A percentile compares a stretch with the other conserved stretches of the same genome.
Conservation (phyloP, 2,329 filamentous ascomycete species). For the Fusarium secorum region DNA sequence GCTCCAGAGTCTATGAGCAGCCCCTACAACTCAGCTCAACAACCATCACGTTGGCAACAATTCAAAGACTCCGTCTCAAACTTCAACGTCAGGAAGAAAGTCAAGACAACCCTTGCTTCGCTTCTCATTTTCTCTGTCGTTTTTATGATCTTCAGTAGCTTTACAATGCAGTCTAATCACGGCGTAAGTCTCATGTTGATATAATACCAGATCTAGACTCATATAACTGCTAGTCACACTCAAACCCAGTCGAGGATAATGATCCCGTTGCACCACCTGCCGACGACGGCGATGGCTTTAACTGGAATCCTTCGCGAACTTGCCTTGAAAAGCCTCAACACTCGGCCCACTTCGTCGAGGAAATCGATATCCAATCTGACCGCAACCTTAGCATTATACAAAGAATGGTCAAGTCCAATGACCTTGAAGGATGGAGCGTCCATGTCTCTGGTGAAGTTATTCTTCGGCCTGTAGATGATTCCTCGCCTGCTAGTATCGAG, state of each 20-base stretch:
- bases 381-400: conserved; percentile 54
- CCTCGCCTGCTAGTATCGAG: conserved; percentile 50
- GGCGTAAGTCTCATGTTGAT: conserved; percentile 40
- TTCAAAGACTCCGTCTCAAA: conserved; percentile 33
- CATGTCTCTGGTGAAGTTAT: conserved; percentile 56
- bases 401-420: conserved; percentile 37
- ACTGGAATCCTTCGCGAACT: conserved; percentile 38
- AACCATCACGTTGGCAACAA: conserved; percentile 44
- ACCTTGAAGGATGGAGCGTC: conserved; percentile 42
- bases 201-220: neutral
- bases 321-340: conserved; percentile 37
- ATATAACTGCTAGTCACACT: conserved; percentile 22
- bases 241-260: conserved; percentile 29
- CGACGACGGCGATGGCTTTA: conserved; percentile 33
- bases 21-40: conserved; percentile 33
- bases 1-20: conserved; percentile 58
- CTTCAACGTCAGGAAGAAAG: conserved; percentile 36
- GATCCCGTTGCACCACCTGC: conserved; percentile 38
- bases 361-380: conserved; percentile 44
- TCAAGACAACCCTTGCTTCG: conserved; percentile 45
- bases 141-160: conserved; percentile 38
- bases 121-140: conserved; percentile 48
- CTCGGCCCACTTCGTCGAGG: neutral
- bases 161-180: conserved; percentile 23
- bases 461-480: conserved; percentile 49